Base-by-base conservation (phyloP, 176 grass and related monocot species). In the Pontederia paniculata region DNA sequence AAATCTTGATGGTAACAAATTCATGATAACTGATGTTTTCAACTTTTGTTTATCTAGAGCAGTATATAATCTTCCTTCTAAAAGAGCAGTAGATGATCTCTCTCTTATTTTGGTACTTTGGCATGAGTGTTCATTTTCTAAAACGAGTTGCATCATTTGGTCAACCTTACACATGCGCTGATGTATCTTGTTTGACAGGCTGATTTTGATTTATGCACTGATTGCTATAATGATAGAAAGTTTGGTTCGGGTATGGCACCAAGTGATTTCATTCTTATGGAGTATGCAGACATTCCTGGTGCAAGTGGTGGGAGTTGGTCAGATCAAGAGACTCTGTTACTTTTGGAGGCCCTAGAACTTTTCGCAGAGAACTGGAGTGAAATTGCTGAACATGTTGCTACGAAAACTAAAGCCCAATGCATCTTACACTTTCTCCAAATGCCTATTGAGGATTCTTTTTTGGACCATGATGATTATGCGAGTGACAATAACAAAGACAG, bases 391-490 rank as follows among this genome's bases (percentile, higher is more conserved):
- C 94, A 98, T 75, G 94, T 98, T 62, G 94, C 86, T 72, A 98
- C 94, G 31, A 98, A 98, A 88, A 88, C 83, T 60, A 98, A 98
- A 84, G 67, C 73, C 18, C 87, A 98, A 51, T 98, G 94, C 68
- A 98, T 98, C 80, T 61, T 82, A 65, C 83, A 98, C 66, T 98
- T 98, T 74, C 86, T 98, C 74, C 83, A 98, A 87, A 93, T 98
- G 86, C 94, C 85, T 54, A 98, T 98, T 31, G 80, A 98, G 54
- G 94, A 98, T 60, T 77, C 70, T 15, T 98, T 91, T 76, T 42
- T 91, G 55, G 78, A 75, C 37, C 71, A 43, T 15, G 71, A 81
- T 72, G 77, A 84, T 61, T 45, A 59, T 69, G 45, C 58, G 52
- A 50, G 57, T 50, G 77, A 84, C 17, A 73, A 44, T 74, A 72